A percentile compares a stretch with the other conserved stretches of the same genome.
Evolutionary conservation across 352 stramenopile genomes (phyloP).

Genomic region (Globisporangium viniferum): DNA sequence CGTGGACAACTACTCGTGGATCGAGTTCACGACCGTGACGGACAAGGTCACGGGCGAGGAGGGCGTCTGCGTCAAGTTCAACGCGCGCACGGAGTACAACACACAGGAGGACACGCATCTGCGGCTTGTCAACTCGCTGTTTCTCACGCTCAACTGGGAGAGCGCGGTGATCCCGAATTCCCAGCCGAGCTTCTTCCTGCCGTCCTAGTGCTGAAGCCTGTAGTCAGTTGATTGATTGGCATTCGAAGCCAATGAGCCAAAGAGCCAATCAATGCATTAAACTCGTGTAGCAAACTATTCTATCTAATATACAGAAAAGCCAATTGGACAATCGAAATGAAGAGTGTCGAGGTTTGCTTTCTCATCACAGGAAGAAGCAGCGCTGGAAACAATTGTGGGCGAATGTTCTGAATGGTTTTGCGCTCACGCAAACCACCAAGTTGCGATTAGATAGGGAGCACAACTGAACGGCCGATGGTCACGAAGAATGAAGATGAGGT

Average conservation of each 20-base stretch:
- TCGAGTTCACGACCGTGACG: slow-evolving; percentile 37
- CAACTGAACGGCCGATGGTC: too few relatives aligned
- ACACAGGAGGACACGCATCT: slow-evolving; percentile 54
- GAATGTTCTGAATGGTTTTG: too few relatives aligned
- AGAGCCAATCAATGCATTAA: too few relatives aligned
- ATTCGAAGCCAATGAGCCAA: background rate
- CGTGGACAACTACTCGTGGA: slow-evolving; percentile 52
- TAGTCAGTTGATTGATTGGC: background rate
- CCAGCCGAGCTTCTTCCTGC: slow-evolving; percentile 13
- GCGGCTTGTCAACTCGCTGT: slow-evolving; percentile 50
- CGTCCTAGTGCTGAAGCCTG: background rate
- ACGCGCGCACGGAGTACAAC: slow-evolving; percentile 54
- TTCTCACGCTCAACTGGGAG: slow-evolving; percentile 54
- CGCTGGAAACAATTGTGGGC: too few relatives aligned
- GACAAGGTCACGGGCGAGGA: slow-evolving; percentile 30
- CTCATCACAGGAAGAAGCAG: too few relatives aligned
- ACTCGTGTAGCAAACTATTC: background rate
- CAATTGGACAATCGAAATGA: too few relatives aligned
- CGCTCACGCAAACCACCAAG: too few relatives aligned
- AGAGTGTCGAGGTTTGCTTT: too few relatives aligned
- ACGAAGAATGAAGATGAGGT: too few relatives aligned
- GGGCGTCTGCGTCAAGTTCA: slow-evolving; percentile 62
- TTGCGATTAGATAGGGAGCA: too few relatives aligned
- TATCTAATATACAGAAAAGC: background rate
- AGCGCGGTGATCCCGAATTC: slow-evolving; percentile 36